These are phyloP conservation scores for Hordeum vulgare DNA, from an alignment of 176 grass and related monocot species.

Conservation along the genomic window MorexV3_pseudomolecules_assembly NC_058523.1:104987203-104987702, in stretches of 20 bases:
- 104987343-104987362: not conserved
- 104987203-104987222: not conserved
- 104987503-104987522: not conserved
- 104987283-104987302: not conserved
- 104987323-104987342: not conserved
- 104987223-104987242: not conserved
- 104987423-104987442: not conserved
- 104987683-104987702: not conserved
- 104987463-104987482: not conserved
- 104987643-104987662: not conserved
- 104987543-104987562: not conserved
- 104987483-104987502: not conserved
- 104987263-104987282: not conserved
- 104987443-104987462: not conserved
- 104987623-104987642: not conserved
- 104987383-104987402: not conserved
- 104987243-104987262: slow-evolving; percentile 1
- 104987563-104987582: not conserved
- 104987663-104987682: not conserved
- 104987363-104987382: not conserved
- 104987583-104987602: not conserved
- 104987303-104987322: not conserved
- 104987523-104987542: not conserved
- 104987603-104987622: not conserved
- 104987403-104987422: not conserved